Evolutionary conservation across 306 rosid genomes (phyloP), one percentile per base, ranked within the genome.

Genomic region (Spatholobus suberectus): DNA sequence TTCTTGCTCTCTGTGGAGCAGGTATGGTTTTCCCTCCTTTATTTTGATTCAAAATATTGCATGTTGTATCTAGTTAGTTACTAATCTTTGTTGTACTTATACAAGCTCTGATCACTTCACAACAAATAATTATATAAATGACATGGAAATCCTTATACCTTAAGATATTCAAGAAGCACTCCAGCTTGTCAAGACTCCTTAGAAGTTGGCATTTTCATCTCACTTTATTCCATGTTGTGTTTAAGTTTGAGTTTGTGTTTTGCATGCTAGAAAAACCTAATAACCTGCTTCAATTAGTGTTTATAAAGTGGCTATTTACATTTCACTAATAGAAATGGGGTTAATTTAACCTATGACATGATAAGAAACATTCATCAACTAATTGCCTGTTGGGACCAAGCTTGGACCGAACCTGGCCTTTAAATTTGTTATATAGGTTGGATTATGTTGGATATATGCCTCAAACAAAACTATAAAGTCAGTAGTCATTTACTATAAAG

Each of bases 1-100:
- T 90, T 90, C 83, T 41, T 90, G 89, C 90, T 93, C 43, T 85
- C 81, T 68, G 90, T 84, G 73, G 20, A 62, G 7, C 0, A 86
- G 91, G 97, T 93, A 91, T 74, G 26, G 3, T 41, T 66, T 51
- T 24, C 6, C 43, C 27, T 51, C 59, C 75, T 81, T 61, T 52
- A 66, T 40, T 62, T 71, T 9, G 27, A 68, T 41, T 77, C 78
- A 75, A 14, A 75, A 49, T 74, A 23, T 58, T 80, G 62, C 74
- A 10, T 13, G 66, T 61, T 70, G 40, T 59, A 17, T 81, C 52
- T 9, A 70, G 26, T 57, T 78, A 38, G 76, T 75, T 75, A 8
- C 70, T 69, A 43, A 61, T 75, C 66, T 59, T 11, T 54, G 47
- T 41, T 37, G 34, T 74, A 47, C 63, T 47, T 8, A 63, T 66